Evolutionary conservation across 2,329 filamentous ascomycete genomes (phyloP).

Genomic region (Scedosporium boydii): DNA sequence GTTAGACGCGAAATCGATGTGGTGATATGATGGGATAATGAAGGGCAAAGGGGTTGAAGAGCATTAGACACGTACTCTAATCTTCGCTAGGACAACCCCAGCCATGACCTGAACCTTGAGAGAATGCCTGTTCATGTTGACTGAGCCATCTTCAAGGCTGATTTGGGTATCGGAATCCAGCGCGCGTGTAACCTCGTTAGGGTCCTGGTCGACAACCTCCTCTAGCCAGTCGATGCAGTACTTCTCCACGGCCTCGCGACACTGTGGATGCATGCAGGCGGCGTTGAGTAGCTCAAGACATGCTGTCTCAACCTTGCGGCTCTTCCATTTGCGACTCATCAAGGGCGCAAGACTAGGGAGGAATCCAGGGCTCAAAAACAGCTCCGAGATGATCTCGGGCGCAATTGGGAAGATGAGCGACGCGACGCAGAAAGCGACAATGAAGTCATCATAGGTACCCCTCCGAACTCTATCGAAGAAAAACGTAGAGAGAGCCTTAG

Average conservation of each 20-base stretch:
- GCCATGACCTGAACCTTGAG: slow-evolving; percentile 55
- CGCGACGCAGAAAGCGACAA: slow-evolving; percentile 88
- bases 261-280: slow-evolving; percentile 76
- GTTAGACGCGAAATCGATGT: slow-evolving; percentile 20
- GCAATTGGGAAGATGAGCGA: slow-evolving; percentile 80
- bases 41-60: background rate
- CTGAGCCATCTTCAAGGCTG: slow-evolving; percentile 50
- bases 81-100: slow-evolving; percentile 67
- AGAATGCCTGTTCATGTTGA: slow-evolving; percentile 51
- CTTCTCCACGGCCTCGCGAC: slow-evolving; percentile 74
- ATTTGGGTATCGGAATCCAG: slow-evolving; percentile 38
- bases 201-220: slow-evolving; percentile 67
- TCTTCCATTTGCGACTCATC: slow-evolving; percentile 74
- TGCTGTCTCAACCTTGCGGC: slow-evolving; percentile 74
- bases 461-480: slow-evolving; percentile 63
- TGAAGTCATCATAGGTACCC: slow-evolving; percentile 77
- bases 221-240: slow-evolving; percentile 83
- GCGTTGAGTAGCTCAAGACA: slow-evolving; percentile 85
- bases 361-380: slow-evolving; percentile 88
- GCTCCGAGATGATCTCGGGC: slow-evolving; percentile 60
- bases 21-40: background rate
- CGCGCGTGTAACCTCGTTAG: slow-evolving; percentile 36
- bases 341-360: slow-evolving; percentile 65
- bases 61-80: slow-evolving; percentile 37
- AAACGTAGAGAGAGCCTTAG: slow-evolving; percentile 61